Conservation (phyloP, 1,284 basidiomycete species). For the Paramarasmius palmivorus region DNA sequence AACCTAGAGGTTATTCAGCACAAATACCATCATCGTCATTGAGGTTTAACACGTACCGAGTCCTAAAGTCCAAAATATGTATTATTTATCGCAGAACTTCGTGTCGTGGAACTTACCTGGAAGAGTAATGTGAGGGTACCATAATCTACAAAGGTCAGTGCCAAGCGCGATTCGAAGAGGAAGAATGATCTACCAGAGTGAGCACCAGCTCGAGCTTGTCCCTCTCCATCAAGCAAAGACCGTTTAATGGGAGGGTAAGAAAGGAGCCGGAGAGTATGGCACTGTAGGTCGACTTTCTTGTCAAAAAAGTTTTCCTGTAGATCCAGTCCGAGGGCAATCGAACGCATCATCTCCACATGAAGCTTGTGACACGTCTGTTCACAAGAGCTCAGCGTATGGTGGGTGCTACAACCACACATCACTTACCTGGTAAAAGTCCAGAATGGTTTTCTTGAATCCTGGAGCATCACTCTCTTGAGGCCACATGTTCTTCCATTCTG, state of each 20-base stretch:
- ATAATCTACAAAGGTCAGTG: conserved; percentile 52
- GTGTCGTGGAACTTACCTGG: conserved; percentile 38
- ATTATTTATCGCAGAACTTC: not conserved
- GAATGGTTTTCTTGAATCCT: conserved; percentile 69
- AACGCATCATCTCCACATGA: conserved; percentile 75
- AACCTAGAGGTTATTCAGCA: conserved; percentile 40
- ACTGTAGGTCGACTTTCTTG: conserved; percentile 69
- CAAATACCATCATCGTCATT: conserved; percentile 5
- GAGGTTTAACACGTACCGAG: conserved; percentile 35
- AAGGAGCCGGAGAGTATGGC: conserved; percentile 74
- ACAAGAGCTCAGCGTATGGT: conserved; percentile 6
- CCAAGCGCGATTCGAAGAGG: not conserved
- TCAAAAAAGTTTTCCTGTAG: conserved; percentile 77
- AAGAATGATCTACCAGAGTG: conserved; percentile 57
- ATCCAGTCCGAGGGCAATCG: conserved; percentile 77
- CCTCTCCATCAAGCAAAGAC: conserved; percentile 56
- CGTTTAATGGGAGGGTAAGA: conserved; percentile 74
- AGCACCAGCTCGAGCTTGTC: conserved; percentile 77
- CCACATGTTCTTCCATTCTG: conserved; percentile 78
- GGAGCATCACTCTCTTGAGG: conserved; percentile 65
- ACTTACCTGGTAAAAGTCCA: conserved; percentile 68
- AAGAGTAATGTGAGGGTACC: conserved; percentile 84
- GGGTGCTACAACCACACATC: not conserved
- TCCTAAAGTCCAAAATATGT: conserved; percentile 36
- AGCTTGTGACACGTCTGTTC: conserved; percentile 70